phyloP scores from a whole-genome alignment of 768 basidiomycete genomes.

The Hortiboletus campestris region DNA sequence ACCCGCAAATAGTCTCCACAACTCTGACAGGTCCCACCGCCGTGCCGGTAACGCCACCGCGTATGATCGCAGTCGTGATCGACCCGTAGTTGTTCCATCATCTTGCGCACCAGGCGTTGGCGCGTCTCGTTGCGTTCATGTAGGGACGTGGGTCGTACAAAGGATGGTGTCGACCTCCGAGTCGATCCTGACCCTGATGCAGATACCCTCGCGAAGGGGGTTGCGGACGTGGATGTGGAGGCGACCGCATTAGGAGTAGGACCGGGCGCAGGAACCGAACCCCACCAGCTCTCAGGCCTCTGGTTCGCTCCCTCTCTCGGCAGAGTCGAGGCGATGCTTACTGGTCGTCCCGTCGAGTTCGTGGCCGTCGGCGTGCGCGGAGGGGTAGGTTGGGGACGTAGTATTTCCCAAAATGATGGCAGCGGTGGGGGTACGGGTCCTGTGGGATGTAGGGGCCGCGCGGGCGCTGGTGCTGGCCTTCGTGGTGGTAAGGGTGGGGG shows the following conservation, averaged over 20 bases:
- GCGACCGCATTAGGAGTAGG: no score
- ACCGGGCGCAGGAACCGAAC: no score
- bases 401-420: background rate
- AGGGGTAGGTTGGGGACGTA: background rate
- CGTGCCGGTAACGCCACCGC: conserved; percentile 44
- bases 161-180: background rate
- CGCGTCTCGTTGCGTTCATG: background rate
- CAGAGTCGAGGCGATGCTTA: background rate
- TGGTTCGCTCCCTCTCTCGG: background rate
- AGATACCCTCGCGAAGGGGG: no score
- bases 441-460: background rate
- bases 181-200: no score
- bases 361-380: conserved; percentile 2
- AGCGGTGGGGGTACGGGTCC: background rate
- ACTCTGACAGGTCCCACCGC: conserved; percentile 45
- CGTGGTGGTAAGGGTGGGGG: background rate
- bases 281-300: background rate
- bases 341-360: background rate
- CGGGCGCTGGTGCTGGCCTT: background rate
- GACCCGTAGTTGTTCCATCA: conserved; percentile 40
- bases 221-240: no score
- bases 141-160: background rate
- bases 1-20: conserved; percentile 40
- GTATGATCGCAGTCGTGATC: conserved; percentile 53
- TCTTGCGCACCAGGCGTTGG: conserved; percentile 27